A percentile compares a stretch with the other conserved stretches of the same genome.
Conservation (phyloP, 768 basidiomycete genomes). For the Termitomyces bulborhizus region DNA sequence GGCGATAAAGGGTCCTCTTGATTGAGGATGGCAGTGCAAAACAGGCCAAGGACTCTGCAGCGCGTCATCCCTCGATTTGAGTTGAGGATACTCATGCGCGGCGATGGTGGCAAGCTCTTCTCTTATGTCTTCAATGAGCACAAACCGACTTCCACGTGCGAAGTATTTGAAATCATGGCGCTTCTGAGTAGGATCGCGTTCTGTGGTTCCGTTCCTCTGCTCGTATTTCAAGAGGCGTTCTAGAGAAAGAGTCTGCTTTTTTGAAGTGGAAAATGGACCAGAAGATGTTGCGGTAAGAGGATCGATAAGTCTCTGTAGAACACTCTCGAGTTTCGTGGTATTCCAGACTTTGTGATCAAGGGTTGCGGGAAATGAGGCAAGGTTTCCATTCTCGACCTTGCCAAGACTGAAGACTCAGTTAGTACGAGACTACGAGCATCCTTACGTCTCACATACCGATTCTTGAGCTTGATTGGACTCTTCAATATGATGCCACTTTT, state of each 20-base stretch:
- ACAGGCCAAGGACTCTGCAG: conserved; percentile 72
- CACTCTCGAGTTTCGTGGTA: conserved; percentile 61
- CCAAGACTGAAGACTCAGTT: conserved; percentile 1
- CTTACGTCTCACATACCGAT: conserved; percentile 36
- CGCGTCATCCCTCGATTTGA: conserved; percentile 44
- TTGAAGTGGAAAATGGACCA: conserved; percentile 22
- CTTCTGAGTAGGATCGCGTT: conserved; percentile 87
- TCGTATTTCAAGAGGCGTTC: conserved; percentile 73
- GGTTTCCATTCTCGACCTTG: conserved; percentile 22
- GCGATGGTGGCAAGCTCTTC: conserved; percentile 82
- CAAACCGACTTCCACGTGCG: conserved; percentile 62
- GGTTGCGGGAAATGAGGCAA: conserved; percentile 59
- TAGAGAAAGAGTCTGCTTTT: conserved; percentile 40
- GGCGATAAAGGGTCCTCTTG: conserved; percentile 68
- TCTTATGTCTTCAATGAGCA: conserved; percentile 88
- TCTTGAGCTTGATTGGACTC: conserved; percentile 62
- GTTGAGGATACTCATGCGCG: conserved; percentile 69
- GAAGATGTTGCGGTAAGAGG: conserved; percentile 23
- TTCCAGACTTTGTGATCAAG: conserved; percentile 88
- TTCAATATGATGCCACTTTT: conserved; percentile 32
- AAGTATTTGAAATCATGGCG: conserved; percentile 90
- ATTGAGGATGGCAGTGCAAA: conserved; percentile 67
- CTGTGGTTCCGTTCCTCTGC: conserved; percentile 77
- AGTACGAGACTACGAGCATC: not conserved
- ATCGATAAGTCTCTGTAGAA: conserved; percentile 60